These are phyloP conservation scores for Aspergillus versicolor DNA, from an alignment of 2,329 filamentous ascomycete genomes.

Conservation along the genomic window DNA sequence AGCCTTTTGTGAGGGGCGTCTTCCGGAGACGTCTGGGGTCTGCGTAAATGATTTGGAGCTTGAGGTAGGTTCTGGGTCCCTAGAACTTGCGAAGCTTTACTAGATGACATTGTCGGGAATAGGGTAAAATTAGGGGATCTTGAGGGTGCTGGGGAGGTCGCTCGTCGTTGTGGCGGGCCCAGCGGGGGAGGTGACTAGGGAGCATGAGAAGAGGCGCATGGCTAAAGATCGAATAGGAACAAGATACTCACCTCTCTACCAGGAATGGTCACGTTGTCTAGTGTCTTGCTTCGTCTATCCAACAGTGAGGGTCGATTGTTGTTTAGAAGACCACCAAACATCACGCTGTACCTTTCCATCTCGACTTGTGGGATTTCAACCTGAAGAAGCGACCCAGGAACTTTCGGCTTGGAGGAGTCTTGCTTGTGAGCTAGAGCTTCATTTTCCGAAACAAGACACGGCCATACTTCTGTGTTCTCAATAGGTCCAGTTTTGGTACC, in stretches of 20 bases:
- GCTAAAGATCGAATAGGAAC: background rate
- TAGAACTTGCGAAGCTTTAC: slow-evolving; percentile 31
- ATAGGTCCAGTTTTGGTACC: slow-evolving; percentile 9
- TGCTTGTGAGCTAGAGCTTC: slow-evolving; percentile 15
- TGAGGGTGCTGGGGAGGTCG: slow-evolving; percentile 36
- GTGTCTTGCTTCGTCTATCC: slow-evolving; percentile 36
- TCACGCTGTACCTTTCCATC: slow-evolving; percentile 88
- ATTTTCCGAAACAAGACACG: slow-evolving; percentile 25
- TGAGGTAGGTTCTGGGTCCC: slow-evolving; percentile 33
- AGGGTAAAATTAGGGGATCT: slow-evolving; percentile 39
- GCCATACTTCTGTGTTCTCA: slow-evolving; percentile 19
- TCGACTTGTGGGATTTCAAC: slow-evolving; percentile 77
- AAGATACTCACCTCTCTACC: slow-evolving; percentile 40
- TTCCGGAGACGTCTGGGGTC: slow-evolving; percentile 21
- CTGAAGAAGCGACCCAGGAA: slow-evolving; percentile 55
- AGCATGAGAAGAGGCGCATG: background rate
- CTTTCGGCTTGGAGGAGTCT: slow-evolving; percentile 2
- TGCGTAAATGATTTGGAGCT: slow-evolving; percentile 25
- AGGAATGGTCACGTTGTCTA: slow-evolving; percentile 55
- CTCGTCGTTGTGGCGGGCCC: slow-evolving; percentile 30
- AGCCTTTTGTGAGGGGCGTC: slow-evolving; percentile 16
- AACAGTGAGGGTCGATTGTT: slow-evolving; percentile 39
- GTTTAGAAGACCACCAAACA: slow-evolving; percentile 76
- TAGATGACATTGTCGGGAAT: slow-evolving; percentile 36
- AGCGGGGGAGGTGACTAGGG: slow-evolving; percentile 8